phyloP scores from a whole-genome alignment of 2,329 filamentous ascomycete genomes.

The Aureobasidium sp. region DNA sequence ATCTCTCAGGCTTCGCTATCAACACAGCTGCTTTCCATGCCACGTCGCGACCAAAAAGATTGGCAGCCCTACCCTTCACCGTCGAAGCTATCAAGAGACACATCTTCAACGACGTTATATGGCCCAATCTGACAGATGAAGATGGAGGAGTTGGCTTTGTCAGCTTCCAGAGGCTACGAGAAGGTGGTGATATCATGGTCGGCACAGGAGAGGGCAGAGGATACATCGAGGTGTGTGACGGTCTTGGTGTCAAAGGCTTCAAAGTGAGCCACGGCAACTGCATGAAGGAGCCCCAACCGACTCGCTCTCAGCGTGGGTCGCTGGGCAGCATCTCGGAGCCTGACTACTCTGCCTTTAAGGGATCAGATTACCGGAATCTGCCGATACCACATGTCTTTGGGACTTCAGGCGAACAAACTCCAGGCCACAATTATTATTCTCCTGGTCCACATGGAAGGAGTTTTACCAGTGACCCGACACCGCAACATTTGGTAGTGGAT shows the following conservation, averaged over 20 bases:
- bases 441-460: not conserved
- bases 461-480: conserved; percentile 16
- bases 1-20: conserved; percentile 83
- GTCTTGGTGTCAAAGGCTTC: conserved; percentile 81
- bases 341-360: conserved; percentile 1
- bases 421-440: conserved; percentile 4
- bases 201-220: conserved; percentile 73
- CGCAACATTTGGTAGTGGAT: conserved; percentile 62
- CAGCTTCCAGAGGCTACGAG: conserved; percentile 79
- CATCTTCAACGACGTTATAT: conserved; percentile 96
- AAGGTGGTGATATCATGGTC: conserved; percentile 78
- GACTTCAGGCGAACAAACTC: not conserved
- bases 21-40: conserved; percentile 85
- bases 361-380: not conserved
- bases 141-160: conserved; percentile 89
- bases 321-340: conserved; percentile 33
- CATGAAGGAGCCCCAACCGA: conserved; percentile 49
- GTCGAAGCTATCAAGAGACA: conserved; percentile 87
- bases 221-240: conserved; percentile 83
- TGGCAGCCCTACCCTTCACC: conserved; percentile 82
- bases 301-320: conserved; percentile 35
- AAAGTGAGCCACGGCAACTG: conserved; percentile 86
- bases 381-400: not conserved
- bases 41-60: conserved; percentile 67
- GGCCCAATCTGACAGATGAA: conserved; percentile 95